Conservation (phyloP, 345 rosid genomes). For the Geranium brycei region DNA sequence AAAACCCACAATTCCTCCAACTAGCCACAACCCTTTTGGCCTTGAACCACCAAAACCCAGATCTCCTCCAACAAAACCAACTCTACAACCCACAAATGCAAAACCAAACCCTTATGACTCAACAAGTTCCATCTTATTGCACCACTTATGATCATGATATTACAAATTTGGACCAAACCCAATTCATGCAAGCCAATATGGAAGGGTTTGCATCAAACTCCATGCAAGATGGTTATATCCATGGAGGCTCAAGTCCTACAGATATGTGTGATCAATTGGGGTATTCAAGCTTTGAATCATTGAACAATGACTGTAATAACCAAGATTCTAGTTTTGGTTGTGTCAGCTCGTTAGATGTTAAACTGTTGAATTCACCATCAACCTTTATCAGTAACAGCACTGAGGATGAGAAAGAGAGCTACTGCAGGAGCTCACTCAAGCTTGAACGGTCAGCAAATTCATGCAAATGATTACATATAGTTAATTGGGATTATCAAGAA, state of each 20-base stretch:
- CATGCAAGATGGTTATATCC: slow-evolving; percentile 8
- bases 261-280: slow-evolving; percentile 13
- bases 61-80: slow-evolving; percentile 28
- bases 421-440: slow-evolving; percentile 56
- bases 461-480: slow-evolving; percentile 19
- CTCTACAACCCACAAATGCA: slow-evolving; percentile 14
- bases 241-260: slow-evolving; percentile 6
- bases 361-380: slow-evolving; percentile 39
- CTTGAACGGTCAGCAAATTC: slow-evolving; percentile 52
- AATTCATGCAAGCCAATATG: slow-evolving; percentile 12
- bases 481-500: neutral
- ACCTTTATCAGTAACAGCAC: slow-evolving; percentile 39
- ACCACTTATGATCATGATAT: slow-evolving; percentile 7
- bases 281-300: slow-evolving; percentile 19
- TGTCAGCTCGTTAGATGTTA: slow-evolving; percentile 38
- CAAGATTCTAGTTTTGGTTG: slow-evolving; percentile 42
- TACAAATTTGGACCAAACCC: slow-evolving; percentile 18
- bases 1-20: slow-evolving; percentile 37
- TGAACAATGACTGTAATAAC: neutral
- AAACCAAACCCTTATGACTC: slow-evolving; percentile 5
- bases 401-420: slow-evolving; percentile 59
- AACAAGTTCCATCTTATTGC: slow-evolving; percentile 10
- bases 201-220: neutral
- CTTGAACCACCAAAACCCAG: slow-evolving; percentile 41
- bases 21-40: slow-evolving; percentile 32